Evolutionary conservation across 345 rosid species (phyloP).

Genomic region (Brassica cretica): DNA sequence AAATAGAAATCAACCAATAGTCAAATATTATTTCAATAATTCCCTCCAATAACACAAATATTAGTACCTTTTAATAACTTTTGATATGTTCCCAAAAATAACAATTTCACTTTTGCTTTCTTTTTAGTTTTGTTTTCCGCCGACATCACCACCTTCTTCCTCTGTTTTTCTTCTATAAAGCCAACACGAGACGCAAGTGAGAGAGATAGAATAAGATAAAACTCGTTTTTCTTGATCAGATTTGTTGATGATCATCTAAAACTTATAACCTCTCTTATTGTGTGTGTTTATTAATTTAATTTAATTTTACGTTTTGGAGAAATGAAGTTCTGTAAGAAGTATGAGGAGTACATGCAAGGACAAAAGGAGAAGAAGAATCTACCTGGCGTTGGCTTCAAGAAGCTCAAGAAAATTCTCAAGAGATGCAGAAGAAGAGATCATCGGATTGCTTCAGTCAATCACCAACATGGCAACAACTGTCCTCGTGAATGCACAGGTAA

Average conservation of each 20-base stretch:
- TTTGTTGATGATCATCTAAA: conserved; percentile 42
- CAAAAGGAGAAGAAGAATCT: conserved; percentile 59
- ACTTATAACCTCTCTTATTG: neutral
- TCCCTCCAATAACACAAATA: conserved; percentile 1
- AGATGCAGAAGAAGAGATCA: conserved; percentile 56
- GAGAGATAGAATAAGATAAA: neutral
- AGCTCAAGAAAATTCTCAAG: conserved; percentile 80
- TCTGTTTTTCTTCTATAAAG: conserved; percentile 19
- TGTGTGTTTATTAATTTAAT: neutral
- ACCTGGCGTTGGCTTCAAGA: conserved; percentile 83
- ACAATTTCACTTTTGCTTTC: conserved; percentile 19
- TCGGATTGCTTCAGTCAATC: conserved; percentile 23
- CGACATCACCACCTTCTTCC: conserved; percentile 24
- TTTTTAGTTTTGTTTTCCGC: neutral
- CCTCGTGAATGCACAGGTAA: conserved; percentile 65
- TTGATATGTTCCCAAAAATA: conserved; percentile 16
- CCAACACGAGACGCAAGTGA: conserved; percentile 28
- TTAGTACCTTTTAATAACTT: neutral
- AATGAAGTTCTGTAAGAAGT: conserved; percentile 95
- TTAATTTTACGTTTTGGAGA: neutral
- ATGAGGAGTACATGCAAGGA: conserved; percentile 73
- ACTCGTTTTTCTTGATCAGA: conserved; percentile 10
- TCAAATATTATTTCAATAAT: neutral
- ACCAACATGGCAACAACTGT: conserved; percentile 39
- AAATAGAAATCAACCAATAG: conserved; percentile 3